phyloP scores from a whole-genome alignment of 2,329 filamentous ascomycete genomes.

The Lecanicillium sp. region DNA sequence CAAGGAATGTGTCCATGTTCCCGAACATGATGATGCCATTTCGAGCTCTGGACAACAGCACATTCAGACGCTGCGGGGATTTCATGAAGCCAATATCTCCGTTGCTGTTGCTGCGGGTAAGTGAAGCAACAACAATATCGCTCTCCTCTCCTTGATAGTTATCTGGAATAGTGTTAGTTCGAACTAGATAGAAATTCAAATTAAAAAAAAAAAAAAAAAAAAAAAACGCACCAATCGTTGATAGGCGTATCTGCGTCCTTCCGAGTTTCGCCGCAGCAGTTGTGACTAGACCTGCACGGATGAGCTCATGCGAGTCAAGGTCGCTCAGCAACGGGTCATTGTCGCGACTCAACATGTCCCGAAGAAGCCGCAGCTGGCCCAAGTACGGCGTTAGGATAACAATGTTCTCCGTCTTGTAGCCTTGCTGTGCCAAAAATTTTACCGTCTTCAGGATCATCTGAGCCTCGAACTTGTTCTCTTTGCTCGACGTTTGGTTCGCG shows the following conservation, averaged over 20 bases:
- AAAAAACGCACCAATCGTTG: constrained; percentile 57
- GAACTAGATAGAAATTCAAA: not conserved
- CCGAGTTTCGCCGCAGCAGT: constrained; percentile 43
- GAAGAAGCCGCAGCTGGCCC: constrained; percentile 57
- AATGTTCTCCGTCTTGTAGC: constrained; percentile 58
- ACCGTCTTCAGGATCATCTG: constrained; percentile 60
- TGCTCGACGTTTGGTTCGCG: constrained; percentile 43
- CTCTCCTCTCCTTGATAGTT: constrained; percentile 77
- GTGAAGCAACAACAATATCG: constrained; percentile 62
- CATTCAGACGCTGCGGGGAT: constrained; percentile 61
- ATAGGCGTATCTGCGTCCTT: constrained; percentile 52
- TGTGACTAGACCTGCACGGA: constrained; percentile 53
- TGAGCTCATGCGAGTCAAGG: constrained; percentile 57
- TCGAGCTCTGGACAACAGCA: constrained; percentile 61
- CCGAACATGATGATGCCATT: constrained; percentile 63
- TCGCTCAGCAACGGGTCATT: constrained; percentile 64
- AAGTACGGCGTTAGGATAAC: constrained; percentile 69
- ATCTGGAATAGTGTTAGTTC: constrained; percentile 37
- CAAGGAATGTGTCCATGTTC: constrained; percentile 60
- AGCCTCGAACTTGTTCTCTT: constrained; percentile 57
- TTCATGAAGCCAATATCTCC: constrained; percentile 67
- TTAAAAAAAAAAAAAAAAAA: not conserved
- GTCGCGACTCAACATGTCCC: constrained; percentile 44
- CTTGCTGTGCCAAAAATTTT: constrained; percentile 64
- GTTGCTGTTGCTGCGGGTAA: constrained; percentile 58